Evolutionary conservation across 1,284 basidiomycete species (phyloP).

Genomic region (Cystobasidium pallidum): DNA sequence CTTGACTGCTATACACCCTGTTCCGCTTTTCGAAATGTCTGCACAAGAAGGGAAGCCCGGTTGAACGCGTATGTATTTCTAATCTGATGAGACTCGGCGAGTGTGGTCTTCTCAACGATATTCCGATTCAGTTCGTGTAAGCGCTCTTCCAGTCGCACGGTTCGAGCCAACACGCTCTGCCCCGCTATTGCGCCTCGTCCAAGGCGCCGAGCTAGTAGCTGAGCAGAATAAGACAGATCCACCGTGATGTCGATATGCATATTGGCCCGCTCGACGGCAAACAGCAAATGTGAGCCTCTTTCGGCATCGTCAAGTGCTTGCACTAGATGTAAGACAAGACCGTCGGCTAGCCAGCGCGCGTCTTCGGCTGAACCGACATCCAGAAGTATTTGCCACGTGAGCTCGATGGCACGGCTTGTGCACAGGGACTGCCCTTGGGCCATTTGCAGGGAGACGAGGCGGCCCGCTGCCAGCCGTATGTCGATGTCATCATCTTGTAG

Average conservation of each 20-base stretch:
- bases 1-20: background rate
- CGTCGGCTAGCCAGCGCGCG: background rate
- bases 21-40: background rate
- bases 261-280: constrained; percentile 42
- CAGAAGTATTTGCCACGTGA: constrained; percentile 5
- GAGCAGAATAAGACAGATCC: background rate
- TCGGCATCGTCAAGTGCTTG: background rate
- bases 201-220: background rate
- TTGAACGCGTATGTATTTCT: background rate
- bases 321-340: background rate
- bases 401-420: constrained; percentile 18
- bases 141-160: background rate
- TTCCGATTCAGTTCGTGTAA: background rate
- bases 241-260: constrained; percentile 32
- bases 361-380: background rate
- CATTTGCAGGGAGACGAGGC: background rate
- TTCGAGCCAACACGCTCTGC: background rate
- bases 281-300: constrained; percentile 9
- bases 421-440: background rate
- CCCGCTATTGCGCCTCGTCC: background rate
- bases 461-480: constrained; percentile 12
- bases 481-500: constrained; percentile 38
- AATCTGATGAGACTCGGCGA: background rate
- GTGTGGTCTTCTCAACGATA: no score
- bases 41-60: background rate